Conservation (phyloP, 805 yeast species). For the Myxozyma kluyveri region DNA sequence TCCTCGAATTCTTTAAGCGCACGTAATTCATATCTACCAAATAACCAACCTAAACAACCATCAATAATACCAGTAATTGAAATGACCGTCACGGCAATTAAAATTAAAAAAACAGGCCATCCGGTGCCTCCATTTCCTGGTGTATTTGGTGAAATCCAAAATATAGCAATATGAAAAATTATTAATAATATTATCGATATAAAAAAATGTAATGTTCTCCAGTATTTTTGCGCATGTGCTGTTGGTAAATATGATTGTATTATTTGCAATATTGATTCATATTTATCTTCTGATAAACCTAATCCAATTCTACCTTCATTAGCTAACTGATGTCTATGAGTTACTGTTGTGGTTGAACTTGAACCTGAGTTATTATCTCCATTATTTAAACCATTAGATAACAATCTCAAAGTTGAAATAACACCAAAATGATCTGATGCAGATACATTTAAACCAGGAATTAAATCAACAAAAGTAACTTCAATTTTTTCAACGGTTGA, state of each 20-base stretch:
- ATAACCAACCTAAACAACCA: conserved; percentile 73
- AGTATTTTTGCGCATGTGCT: conserved; percentile 54
- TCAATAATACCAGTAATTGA: conserved; percentile 67
- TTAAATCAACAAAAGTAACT: conserved; percentile 69
- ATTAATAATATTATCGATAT: conserved; percentile 52
- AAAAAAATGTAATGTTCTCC: conserved; percentile 67
- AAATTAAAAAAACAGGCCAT: conserved; percentile 61
- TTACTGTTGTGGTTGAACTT: too few species aligned
- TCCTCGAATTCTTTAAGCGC: conserved; percentile 70
- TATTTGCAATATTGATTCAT: conserved; percentile 50
- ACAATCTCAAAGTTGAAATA: conserved; percentile 33
- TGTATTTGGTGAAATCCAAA: conserved; percentile 51
- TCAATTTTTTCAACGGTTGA: conserved; percentile 58
- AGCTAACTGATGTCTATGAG: too few species aligned
- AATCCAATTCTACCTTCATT: conserved; percentile 22
- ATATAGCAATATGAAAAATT: conserved; percentile 53
- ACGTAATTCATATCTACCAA: conserved; percentile 76
- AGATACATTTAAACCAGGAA: conserved; percentile 55
- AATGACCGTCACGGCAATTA: conserved; percentile 53
- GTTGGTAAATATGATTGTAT: conserved; percentile 53
- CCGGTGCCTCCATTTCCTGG: conserved; percentile 9
- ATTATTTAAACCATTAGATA: conserved; percentile 10
- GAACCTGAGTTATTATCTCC: too few species aligned
- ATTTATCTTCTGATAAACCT: conserved; percentile 30
- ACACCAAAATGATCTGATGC: conserved; percentile 90